Evolutionary conservation across 2,329 filamentous ascomycete species (phyloP), one percentile per base, ranked within the genome.

Genomic region (Scortechinia acanthostroma): DNA sequence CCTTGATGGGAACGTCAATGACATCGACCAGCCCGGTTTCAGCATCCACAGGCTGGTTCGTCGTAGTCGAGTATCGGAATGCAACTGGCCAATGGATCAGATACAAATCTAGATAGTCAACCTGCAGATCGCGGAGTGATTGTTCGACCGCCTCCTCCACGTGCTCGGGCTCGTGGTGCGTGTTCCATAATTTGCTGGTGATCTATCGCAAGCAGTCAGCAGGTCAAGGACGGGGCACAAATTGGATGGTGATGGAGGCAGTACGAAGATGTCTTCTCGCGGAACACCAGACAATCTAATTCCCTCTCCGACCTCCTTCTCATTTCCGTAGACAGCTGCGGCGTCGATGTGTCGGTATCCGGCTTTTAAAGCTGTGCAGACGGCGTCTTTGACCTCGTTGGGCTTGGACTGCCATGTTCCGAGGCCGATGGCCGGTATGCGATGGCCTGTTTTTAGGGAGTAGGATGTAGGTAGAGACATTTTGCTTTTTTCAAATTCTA

Each of bases 321-420:
- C 73, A 51, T 75, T 76, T 49, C 62, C 62, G 52, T 77, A 77
- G 56, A 68, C 71, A 66, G 71, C 75, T 37, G 74, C 74, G 54
- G 71, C 74, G 55, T 77, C 74, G 20, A 77, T 58, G 57, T 76
- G 73, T 47, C 74, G 63, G 58, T 77, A 77, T 33, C 74, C 74
- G 43, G 59, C n/a, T n/a, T n/a, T n/a, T n/a, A n/a, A n/a, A n/a
- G n/a, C n/a, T n/a, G n/a, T n/a, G n/a, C n/a, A n/a, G n/a, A n/a
- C n/a, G n/a, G n/a, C n/a, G n/a, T n/a, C n/a, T n/a, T n/a, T n/a
- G n/a, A n/a, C n/a, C n/a, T n/a, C n/a, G n/a, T n/a, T n/a, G n/a
- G n/a, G n/a, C n/a, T n/a, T n/a, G n/a, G n/a, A n/a, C n/a, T n/a
- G n/a, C n/a, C n/a, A n/a, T n/a, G n/a, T n/a, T n/a, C n/a, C n/a